A percentile compares a stretch with the other conserved stretches of the same genome.
Evolutionary conservation across 2,329 filamentous ascomycete species (phyloP).

Genomic region (Cladorrhinum sp.): DNA sequence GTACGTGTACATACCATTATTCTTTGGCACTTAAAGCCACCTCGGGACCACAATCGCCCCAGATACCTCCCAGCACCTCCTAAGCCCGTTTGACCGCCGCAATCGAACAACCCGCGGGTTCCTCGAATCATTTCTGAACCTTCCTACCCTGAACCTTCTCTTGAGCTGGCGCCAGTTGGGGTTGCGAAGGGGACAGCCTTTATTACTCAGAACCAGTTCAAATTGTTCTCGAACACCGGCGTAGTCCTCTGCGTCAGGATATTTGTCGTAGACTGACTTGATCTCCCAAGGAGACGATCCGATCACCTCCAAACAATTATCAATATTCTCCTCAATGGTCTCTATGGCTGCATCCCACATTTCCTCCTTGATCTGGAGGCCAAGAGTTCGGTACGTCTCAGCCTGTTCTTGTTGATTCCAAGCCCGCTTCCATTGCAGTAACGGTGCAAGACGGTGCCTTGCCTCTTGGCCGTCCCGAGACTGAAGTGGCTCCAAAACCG

Average conservation of each 20-base stretch:
- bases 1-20: neutral
- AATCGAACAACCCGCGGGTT: too few relatives aligned
- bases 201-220: neutral
- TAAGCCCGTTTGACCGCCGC: neutral
- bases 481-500: neutral
- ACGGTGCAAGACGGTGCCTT: neutral
- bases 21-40: neutral
- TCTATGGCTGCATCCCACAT: neutral
- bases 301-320: neutral
- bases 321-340: neutral
- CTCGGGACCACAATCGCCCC: neutral
- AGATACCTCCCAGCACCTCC: neutral
- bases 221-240: neutral
- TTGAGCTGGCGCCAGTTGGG: neutral
- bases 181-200: neutral
- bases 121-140: too few relatives aligned
- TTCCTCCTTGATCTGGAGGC: neutral
- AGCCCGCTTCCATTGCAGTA: neutral
- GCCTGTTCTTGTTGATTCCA: neutral
- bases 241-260: neutral
- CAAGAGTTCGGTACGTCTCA: neutral
- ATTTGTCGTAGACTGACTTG: neutral
- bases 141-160: too few relatives aligned
- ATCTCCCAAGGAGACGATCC: neutral
- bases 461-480: neutral